Conservation (phyloP, 2,329 filamentous ascomycete genomes). For the Aaosphaeria pasadenensis region DNA sequence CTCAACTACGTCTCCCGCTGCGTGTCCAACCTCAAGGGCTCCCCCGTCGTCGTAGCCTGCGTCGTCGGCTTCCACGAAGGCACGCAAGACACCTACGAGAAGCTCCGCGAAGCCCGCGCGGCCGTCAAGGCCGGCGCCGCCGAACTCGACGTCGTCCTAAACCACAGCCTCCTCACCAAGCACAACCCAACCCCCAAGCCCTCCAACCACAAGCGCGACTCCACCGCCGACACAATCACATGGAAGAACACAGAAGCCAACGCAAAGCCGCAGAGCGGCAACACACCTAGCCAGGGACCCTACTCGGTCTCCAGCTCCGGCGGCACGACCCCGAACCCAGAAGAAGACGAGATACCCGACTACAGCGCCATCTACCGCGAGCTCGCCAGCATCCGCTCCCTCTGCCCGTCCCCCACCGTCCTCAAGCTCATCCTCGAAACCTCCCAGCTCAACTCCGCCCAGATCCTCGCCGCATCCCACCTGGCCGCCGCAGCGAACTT, state of each 20-base stretch:
- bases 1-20: constrained; percentile 51
- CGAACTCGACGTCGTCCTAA: constrained; percentile 60
- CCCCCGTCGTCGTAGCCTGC: constrained; percentile 52
- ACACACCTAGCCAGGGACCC: constrained; percentile 9
- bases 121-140: constrained; percentile 51
- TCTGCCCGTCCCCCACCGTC: constrained; percentile 42
- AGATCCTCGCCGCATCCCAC: constrained; percentile 54
- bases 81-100: constrained; percentile 50
- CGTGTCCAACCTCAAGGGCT: constrained; percentile 47
- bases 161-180: constrained; percentile 46
- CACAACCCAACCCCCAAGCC: constrained; percentile 9
- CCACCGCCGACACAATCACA: constrained; percentile 31
- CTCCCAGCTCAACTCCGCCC: constrained; percentile 45
- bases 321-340: background rate
- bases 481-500: constrained; percentile 53
- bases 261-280: constrained; percentile 8
- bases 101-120: constrained; percentile 50
- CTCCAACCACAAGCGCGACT: constrained; percentile 11
- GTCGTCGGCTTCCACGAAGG: constrained; percentile 62
- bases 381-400: constrained; percentile 50
- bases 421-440: constrained; percentile 61
- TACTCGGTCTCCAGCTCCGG: constrained; percentile 13
- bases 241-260: constrained; percentile 31
- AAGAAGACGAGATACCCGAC: constrained; percentile 28
- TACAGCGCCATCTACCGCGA: constrained; percentile 54